Evolutionary conservation across 2,329 filamentous ascomycete species (phyloP).

Genomic region (Rhytidhysteron rufulum): DNA sequence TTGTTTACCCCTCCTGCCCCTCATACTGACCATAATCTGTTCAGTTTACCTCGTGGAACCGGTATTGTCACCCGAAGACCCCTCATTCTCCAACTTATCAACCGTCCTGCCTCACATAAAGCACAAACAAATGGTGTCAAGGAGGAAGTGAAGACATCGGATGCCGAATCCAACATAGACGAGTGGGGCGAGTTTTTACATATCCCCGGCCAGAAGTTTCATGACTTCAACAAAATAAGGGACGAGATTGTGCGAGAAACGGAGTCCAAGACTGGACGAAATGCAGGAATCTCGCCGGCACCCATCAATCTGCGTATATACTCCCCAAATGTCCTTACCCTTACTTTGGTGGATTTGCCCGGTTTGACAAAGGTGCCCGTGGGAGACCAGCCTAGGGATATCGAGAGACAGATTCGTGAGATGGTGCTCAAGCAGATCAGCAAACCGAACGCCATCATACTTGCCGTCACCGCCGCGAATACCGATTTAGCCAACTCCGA

Average conservation of each 20-base stretch:
- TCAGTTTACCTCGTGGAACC: slow-evolving; percentile 88
- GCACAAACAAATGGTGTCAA: slow-evolving; percentile 67
- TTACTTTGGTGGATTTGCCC: slow-evolving; percentile 94
- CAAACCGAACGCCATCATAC: slow-evolving; percentile 96
- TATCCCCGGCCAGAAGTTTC: slow-evolving; percentile 94
- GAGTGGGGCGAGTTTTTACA: slow-evolving; percentile 99
- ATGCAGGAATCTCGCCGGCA: slow-evolving; percentile 91
- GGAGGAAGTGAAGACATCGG: slow-evolving; percentile 63
- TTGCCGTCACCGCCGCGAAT: slow-evolving; percentile 94
- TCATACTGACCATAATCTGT: slow-evolving; percentile 20
- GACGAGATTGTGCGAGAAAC: slow-evolving; percentile 98
- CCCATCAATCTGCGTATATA: slow-evolving; percentile 98
- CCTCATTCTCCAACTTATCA: slow-evolving; percentile 96
- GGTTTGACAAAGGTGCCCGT: slow-evolving; percentile 96
- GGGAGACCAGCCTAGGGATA: slow-evolving; percentile 93
- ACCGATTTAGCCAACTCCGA: slow-evolving; percentile 98
- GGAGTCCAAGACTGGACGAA: slow-evolving; percentile 91
- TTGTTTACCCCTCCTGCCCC: slow-evolving; percentile 5
- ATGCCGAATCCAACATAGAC: slow-evolving; percentile 85
- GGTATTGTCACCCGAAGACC: slow-evolving; percentile 96
- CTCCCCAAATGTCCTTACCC: slow-evolving; percentile 94
- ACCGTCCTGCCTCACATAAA: slow-evolving; percentile 64
- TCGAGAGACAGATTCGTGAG: slow-evolving; percentile 92
- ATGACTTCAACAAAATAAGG: slow-evolving; percentile 96
- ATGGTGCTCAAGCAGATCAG: slow-evolving; percentile 99